A percentile compares a stretch with the other conserved stretches of the same genome.
Evolutionary conservation across 352 stramenopile species (phyloP).

Genomic region (Blastocystis sp.): DNA sequence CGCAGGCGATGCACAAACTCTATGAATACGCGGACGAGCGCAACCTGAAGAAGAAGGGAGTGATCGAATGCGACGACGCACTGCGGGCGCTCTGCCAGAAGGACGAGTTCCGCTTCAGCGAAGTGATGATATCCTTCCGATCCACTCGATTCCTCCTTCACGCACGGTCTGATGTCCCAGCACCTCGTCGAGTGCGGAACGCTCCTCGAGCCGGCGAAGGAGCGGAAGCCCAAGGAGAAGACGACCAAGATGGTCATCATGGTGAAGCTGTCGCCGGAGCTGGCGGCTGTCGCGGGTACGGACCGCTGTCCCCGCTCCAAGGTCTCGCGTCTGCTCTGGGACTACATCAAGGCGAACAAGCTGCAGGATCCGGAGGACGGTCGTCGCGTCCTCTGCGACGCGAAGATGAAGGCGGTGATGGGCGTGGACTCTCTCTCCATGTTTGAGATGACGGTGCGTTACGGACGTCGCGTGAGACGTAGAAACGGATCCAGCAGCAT

Average conservation of each 20-base stretch:
- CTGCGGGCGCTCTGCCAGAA: background rate
- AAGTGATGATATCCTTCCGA: background rate
- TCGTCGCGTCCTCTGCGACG: constrained; percentile 79
- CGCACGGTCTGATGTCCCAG: background rate
- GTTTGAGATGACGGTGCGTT: constrained; percentile 56
- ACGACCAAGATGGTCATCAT: background rate
- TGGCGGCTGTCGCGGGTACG: constrained; percentile 69
- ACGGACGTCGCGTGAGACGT: background rate
- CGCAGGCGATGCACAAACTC: background rate
- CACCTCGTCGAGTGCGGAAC: background rate
- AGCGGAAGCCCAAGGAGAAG: background rate
- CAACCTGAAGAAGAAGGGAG: background rate
- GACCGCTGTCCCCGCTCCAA: constrained; percentile 75
- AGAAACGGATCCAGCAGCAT: background rate
- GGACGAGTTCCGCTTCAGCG: background rate
- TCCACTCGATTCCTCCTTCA: background rate
- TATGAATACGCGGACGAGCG: background rate
- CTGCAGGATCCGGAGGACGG: constrained; percentile 85
- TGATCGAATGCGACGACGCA: background rate
- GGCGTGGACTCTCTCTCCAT: constrained; percentile 60
- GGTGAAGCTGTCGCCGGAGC: constrained; percentile 61
- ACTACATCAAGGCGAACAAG: constrained; percentile 84
- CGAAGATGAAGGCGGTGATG: constrained; percentile 67
- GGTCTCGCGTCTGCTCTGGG: constrained; percentile 84
- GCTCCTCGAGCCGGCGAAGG: background rate